Evolutionary conservation across 208 protist genomes (phyloP), one percentile per base, ranked within the genome.

Genomic region (Crithidia acanthocephali): DNA sequence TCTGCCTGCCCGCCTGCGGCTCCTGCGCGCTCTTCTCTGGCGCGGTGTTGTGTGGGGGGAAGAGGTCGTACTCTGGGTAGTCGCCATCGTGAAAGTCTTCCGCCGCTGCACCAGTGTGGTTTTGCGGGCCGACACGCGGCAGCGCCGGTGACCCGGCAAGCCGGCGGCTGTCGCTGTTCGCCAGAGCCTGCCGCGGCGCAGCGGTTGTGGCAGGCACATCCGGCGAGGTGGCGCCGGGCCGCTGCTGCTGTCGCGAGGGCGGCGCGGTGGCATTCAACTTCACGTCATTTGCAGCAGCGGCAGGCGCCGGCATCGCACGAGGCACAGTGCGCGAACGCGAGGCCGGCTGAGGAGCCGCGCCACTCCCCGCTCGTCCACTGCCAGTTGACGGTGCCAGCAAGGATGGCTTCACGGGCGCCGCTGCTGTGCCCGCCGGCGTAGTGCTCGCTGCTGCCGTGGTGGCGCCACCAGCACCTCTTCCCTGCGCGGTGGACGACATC

Each of bases 291-390:
- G 27, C 18, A 2, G 47, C 27, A 4, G 60, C 22, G 1, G 60
- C 13, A 2, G 47, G 2, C 2, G 27, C 8, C 9, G 44, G 10
- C 60, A 18, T 25, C 13, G 52, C 15, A 3, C 47, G 60, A 13
- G 60, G 45, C 28, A 51, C 44, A 6, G 44, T 66, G 60, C 60
- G 60, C 2, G 60, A 66, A 45, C 60, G 45, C 28, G 59, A 40
- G 59, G 59, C 37, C 1, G 59, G 59, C 42, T 53, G 44, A 4
- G 59, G 59, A 11, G 59, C 28, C 1, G 28, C n/a, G 5, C 11
- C 40, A 22, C 32, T 7, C 23, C 6, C 44, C 40, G 4, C 42
- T 1, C 32, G 30, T 3, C 25, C n/a, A 27, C 45, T 44, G 1
- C 16, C n/a, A 11, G 37, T 20, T 40, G 30, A 23, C 4, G 45